These are phyloP conservation scores for Pelargonium nanum DNA, from an alignment of 345 rosid species.

Conservation along the genomic window DNA sequence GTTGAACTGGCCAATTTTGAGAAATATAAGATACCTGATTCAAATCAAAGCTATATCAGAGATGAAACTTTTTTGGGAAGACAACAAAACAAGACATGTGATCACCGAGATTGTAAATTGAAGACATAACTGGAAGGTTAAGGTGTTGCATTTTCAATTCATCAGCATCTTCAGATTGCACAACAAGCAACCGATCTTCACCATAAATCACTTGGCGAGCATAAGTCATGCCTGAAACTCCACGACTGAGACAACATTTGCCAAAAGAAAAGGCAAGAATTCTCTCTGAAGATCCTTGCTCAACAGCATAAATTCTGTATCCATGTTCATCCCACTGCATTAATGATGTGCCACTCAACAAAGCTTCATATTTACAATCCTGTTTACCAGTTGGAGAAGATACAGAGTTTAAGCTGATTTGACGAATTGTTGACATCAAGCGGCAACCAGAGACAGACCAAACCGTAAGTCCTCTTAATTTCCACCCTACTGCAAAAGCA, in stretches of 20 bases:
- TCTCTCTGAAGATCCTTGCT: constrained; percentile 75
- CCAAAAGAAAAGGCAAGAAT: constrained; percentile 90
- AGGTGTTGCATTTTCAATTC: constrained; percentile 84
- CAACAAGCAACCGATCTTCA: constrained; percentile 89
- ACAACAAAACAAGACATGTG: constrained; percentile 10
- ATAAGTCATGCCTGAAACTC: constrained; percentile 88
- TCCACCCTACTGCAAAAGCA: constrained; percentile 99
- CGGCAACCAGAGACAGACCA: constrained; percentile 99
- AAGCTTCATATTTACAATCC: constrained; percentile 73
- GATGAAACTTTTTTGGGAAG: constrained; percentile 12
- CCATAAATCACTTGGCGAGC: constrained; percentile 92
- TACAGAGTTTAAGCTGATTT: constrained; percentile 71
- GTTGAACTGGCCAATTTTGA: constrained; percentile 99
- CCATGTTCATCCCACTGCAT: constrained; percentile 98
- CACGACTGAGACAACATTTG: constrained; percentile 87
- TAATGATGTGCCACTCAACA: constrained; percentile 76
- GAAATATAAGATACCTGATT: constrained; percentile 76
- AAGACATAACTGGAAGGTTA: constrained; percentile 75
- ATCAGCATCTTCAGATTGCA: constrained; percentile 91
- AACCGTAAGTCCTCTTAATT: constrained; percentile 84
- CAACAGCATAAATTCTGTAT: constrained; percentile 79
- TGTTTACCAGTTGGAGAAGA: constrained; percentile 75
- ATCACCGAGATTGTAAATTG: constrained; percentile 9
- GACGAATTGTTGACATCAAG: constrained; percentile 94
- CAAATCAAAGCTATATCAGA: constrained; percentile 23